Evolutionary conservation across 345 rosid species (phyloP).

Genomic region (Populus pruinosa): DNA sequence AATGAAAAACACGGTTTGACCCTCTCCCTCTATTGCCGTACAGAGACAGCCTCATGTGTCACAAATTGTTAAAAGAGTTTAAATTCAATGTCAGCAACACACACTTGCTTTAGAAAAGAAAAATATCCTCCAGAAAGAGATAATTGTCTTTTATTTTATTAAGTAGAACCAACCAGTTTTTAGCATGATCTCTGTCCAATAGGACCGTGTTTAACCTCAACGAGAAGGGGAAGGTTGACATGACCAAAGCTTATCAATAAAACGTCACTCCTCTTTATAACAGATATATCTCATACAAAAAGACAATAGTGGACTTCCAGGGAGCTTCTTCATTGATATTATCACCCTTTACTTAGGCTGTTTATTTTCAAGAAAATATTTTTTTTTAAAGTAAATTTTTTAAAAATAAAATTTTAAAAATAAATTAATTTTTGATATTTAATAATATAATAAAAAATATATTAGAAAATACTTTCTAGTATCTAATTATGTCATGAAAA

Average conservation of each 20-base stretch:
- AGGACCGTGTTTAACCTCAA: not conserved
- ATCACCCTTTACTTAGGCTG: not conserved
- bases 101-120: not conserved
- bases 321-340: conserved; percentile 27
- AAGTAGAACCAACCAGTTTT: not conserved
- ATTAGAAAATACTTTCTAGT: too few relatives aligned
- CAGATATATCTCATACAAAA: not conserved
- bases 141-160: conserved; percentile 5
- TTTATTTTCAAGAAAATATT: too few relatives aligned
- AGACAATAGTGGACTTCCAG: conserved; percentile 12
- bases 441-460: too few relatives aligned
- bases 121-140: conserved; percentile 13
- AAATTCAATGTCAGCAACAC: conserved; percentile 11
- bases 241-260: not conserved
- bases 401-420: too few relatives aligned
- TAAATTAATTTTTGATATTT: too few relatives aligned
- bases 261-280: not conserved
- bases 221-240: too few relatives aligned
- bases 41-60: not conserved
- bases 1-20: not conserved
- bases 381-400: too few relatives aligned
- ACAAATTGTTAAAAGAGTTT: not conserved
- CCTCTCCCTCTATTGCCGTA: not conserved
- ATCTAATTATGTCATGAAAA: too few relatives aligned
- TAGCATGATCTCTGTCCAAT: not conserved